Evolutionary conservation across 1,284 basidiomycete species (phyloP), one percentile per base, ranked within the genome.

Genomic region (Ustilago lituana): DNA sequence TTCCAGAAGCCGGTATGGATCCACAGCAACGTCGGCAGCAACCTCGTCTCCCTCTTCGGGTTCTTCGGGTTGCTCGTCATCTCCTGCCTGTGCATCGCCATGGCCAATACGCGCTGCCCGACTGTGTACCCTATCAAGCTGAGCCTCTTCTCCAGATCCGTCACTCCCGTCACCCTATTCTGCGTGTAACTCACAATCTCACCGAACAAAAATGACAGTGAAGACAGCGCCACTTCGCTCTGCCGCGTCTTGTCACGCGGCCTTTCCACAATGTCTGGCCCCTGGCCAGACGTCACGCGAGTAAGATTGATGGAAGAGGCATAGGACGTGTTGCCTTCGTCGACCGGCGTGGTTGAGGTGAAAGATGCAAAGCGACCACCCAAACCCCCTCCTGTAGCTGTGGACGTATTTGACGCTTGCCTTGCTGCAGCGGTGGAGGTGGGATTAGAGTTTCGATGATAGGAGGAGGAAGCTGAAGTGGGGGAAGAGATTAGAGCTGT

Each of bases 91-190:
- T 79, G 77, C 29, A 66, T 55, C 1, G 67, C 29, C 29, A 82
- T 22, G 10, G 52, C 38, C 12, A 81, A 37, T 15, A 76, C 29
- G 0, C 79, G 38, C 32, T 77, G 61, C 0, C 80, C 80, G 1
- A 81, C 61, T 2, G 56, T 58, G 29, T 77, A 74, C 14, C 80
- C 80, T 27, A 81, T 58, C n/a, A 75, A 26, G 0, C 43, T 44
- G 3, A 81, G 60, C 14, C 71, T 24, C 8, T 64, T 68, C 45
- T 99, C 96, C 56, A 99, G 86, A 80, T 98, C 95, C 76, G 91
- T 90, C 62, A 98, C 94, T 9, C 94, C 95, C 72, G 88, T 89
- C 51, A 98, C 95, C 49, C 93, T 87, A 77, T 91, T 93, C 84
- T 98, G 95, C 1, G 92, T 94, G 82, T 98, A 98, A 12, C 62